Conservation (phyloP, 768 basidiomycete genomes). For the Russula abietina region DNA sequence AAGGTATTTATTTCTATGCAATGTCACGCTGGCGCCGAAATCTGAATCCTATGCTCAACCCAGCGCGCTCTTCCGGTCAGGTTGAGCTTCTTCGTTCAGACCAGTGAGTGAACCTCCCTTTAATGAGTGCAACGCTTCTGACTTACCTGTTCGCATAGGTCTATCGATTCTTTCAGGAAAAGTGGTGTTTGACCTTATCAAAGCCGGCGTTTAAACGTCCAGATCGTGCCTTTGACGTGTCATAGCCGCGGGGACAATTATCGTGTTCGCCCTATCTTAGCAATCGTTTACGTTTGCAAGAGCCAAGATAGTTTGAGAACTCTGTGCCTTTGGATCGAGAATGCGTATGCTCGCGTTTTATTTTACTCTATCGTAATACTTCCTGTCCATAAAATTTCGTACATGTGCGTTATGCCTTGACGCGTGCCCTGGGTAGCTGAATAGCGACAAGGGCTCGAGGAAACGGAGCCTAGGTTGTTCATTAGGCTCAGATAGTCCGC, state of each 20-base stretch:
- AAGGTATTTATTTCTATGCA: slow-evolving; percentile 30
- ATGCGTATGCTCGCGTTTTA: neutral
- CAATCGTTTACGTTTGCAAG: neutral
- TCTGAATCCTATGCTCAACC: neutral
- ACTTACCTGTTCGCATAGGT: slow-evolving; percentile 1
- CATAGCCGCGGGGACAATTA: neutral
- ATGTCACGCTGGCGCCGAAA: neutral
- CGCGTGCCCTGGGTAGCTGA: neutral
- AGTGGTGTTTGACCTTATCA: slow-evolving; percentile 10
- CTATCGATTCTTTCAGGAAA: slow-evolving; percentile 1
- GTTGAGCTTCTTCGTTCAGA: neutral
- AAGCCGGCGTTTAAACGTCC: slow-evolving; percentile 8
- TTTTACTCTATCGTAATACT: neutral
- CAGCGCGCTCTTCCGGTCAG: neutral
- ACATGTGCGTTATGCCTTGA: neutral
- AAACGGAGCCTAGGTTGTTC: no score
- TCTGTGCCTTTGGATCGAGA: neutral
- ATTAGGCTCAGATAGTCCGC: no score
- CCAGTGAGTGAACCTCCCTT: neutral
- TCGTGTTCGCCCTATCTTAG: neutral
- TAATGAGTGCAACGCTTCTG: neutral
- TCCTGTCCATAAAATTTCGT: neutral
- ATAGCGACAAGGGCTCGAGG: neutral
- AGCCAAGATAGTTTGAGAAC: neutral
- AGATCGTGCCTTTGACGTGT: neutral